Percentiles rank a stretch among this genome's conserved stretches.
These are phyloP conservation scores for Alternaria burnsii DNA, from an alignment of 2,329 filamentous ascomycete species.

Conservation along the genomic window DNA sequence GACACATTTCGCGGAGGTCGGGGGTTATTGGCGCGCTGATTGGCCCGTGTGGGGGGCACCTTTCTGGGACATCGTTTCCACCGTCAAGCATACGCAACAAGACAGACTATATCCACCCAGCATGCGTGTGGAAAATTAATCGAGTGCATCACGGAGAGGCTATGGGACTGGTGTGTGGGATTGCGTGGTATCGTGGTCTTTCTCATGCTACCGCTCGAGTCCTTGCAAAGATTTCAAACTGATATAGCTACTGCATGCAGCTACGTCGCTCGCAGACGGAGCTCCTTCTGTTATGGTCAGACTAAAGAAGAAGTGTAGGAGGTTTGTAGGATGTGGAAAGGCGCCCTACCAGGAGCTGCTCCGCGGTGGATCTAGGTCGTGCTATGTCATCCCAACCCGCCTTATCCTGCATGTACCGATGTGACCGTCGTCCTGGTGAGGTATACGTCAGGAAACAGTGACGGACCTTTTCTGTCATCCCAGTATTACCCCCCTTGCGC, in stretches of 20 bases:
- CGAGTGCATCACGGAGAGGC: not conserved
- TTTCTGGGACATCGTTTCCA: too few species aligned
- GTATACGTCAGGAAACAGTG: too few species aligned
- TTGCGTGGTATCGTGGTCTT: not conserved
- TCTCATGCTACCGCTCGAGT: too few species aligned
- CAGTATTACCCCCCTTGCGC: too few species aligned
- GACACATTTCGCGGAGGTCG: slow-evolving; percentile 31
- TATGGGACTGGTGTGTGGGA: not conserved
- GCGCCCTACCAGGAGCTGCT: slow-evolving; percentile 15
- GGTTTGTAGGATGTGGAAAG: not conserved
- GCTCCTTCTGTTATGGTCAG: slow-evolving; percentile 16
- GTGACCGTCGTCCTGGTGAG: not conserved
- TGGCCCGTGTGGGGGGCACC: slow-evolving; percentile 13
- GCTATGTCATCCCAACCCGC: not conserved
- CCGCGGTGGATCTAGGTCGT: not conserved
- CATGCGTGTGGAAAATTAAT: not conserved
- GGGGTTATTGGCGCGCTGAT: slow-evolving; percentile 24
- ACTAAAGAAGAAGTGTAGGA: not conserved
- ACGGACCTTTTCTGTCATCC: rapidly evolving
- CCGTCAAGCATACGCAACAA: too few species aligned
- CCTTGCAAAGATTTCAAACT: too few species aligned
- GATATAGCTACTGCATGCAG: not conserved
- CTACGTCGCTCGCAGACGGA: not conserved
- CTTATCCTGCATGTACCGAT: not conserved
- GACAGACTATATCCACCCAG: too few species aligned